Evolutionary conservation across 148 eudicot genomes (phyloP).

Genomic region (Rhododendron ovatum): DNA sequence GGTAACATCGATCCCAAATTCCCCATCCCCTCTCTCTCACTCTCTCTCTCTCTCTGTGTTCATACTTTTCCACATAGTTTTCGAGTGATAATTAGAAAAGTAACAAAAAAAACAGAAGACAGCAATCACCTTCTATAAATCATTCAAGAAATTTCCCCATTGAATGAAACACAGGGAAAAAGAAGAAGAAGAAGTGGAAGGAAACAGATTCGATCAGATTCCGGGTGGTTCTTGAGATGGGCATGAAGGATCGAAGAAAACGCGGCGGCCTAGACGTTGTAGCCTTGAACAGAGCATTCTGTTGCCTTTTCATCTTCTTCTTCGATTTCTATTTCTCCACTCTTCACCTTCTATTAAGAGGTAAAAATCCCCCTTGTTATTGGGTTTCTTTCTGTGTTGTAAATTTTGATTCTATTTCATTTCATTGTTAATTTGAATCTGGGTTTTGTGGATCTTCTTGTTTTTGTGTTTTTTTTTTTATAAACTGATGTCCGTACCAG

Average conservation of each 20-base stretch:
- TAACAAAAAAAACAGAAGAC: too few relatives aligned
- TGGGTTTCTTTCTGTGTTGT: neutral
- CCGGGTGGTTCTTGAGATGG: neutral
- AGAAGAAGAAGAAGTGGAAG: neutral
- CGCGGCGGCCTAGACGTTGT: neutral
- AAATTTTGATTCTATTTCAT: neutral
- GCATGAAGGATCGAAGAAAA: constrained; percentile 30
- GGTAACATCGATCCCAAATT: neutral
- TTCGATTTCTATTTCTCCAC: constrained; percentile 24
- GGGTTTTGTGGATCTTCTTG: neutral
- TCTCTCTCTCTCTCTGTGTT: neutral
- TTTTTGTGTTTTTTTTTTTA: neutral
- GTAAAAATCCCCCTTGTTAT: constrained; percentile 3
- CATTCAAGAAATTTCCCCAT: neutral
- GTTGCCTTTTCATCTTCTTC: constrained; percentile 18
- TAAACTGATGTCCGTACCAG: neutral
- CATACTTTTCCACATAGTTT: neutral
- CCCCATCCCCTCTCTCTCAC: neutral
- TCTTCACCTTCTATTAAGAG: constrained; percentile 16
- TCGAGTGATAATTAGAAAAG: neutral
- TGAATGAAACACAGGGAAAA: neutral
- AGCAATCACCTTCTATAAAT: neutral
- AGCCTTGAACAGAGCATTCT: constrained; percentile 12
- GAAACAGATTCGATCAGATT: neutral
- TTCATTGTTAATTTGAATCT: neutral